Conservation (phyloP, 305 asterid species). For the Fraxinus floribunda region DNA sequence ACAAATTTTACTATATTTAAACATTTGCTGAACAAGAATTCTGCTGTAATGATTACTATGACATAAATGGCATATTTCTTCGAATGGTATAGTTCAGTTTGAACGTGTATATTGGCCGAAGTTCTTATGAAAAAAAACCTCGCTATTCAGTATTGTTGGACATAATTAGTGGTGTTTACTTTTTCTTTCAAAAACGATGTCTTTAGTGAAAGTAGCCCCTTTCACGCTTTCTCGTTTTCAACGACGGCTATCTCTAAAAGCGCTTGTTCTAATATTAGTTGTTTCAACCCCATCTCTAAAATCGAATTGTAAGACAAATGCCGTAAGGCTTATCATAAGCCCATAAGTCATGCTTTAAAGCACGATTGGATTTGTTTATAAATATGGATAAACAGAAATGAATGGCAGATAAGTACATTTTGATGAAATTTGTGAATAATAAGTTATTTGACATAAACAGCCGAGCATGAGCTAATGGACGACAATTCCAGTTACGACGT, state of each 20-base stretch:
- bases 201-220: background rate
- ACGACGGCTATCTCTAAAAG: background rate
- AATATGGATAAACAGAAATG: background rate
- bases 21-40: conserved; percentile 17
- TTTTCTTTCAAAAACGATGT: background rate
- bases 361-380: background rate
- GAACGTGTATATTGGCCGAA: background rate
- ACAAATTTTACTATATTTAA: conserved; percentile 13
- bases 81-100: conserved; percentile 11
- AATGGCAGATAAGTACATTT: background rate
- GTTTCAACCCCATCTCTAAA: background rate
- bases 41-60: conserved; percentile 31
- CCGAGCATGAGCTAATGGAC: background rate
- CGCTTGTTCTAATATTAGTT: background rate
- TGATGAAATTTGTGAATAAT: background rate
- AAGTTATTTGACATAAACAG: background rate
- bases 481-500: background rate
- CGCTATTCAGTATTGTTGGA: background rate
- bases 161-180: background rate
- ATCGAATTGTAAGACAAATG: background rate
- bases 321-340: background rate
- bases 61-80: background rate
- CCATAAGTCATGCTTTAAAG: background rate
- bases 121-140: background rate
- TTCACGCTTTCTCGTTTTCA: background rate